These are phyloP conservation scores for Atkinsonella texensis DNA, from an alignment of 2,329 filamentous ascomycete species.

Conservation along the genomic window DNA sequence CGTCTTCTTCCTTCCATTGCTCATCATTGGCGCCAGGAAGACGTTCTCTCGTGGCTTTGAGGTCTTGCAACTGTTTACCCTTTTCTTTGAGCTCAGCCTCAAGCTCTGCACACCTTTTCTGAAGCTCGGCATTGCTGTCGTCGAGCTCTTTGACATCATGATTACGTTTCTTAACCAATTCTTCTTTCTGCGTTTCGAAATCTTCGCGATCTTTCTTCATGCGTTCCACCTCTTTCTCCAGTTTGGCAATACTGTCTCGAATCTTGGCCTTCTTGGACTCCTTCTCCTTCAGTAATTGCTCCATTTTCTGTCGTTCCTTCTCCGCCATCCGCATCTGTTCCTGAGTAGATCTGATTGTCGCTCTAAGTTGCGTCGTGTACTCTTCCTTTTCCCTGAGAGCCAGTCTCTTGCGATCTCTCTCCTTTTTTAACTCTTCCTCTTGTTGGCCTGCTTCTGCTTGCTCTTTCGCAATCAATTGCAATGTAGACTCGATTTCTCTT, in stretches of 20 bases:
- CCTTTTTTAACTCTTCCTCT: slow-evolving; percentile 57
- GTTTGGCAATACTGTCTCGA: slow-evolving; percentile 56
- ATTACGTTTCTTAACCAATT: slow-evolving; percentile 39
- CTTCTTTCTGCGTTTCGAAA: slow-evolving; percentile 41
- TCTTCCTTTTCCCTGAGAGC: slow-evolving; percentile 83
- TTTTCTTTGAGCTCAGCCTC: slow-evolving; percentile 61
- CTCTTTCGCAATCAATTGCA: slow-evolving; percentile 58
- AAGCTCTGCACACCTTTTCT: slow-evolving; percentile 51
- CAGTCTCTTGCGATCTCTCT: slow-evolving; percentile 68
- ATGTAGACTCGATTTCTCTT: slow-evolving; percentile 70
- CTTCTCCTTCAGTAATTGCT: slow-evolving; percentile 58
- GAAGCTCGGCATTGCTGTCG: slow-evolving; percentile 45
- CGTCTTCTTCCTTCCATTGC: slow-evolving; percentile 38
- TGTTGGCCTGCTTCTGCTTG: slow-evolving; percentile 57
- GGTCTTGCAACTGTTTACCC: slow-evolving; percentile 56
- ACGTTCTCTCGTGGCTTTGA: slow-evolving; percentile 58
- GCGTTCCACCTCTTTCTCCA: slow-evolving; percentile 49
- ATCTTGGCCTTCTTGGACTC: slow-evolving; percentile 56
- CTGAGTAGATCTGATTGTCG: slow-evolving; percentile 68
- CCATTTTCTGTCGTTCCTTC: slow-evolving; percentile 66
- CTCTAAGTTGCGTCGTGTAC: slow-evolving; percentile 71
- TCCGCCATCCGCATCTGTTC: slow-evolving; percentile 71
- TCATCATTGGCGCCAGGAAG: slow-evolving; percentile 50
- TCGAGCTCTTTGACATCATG: slow-evolving; percentile 39
- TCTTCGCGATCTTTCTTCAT: slow-evolving; percentile 44